Conservation (phyloP, 148 eudicot genomes). For the Cornus florida region DNA sequence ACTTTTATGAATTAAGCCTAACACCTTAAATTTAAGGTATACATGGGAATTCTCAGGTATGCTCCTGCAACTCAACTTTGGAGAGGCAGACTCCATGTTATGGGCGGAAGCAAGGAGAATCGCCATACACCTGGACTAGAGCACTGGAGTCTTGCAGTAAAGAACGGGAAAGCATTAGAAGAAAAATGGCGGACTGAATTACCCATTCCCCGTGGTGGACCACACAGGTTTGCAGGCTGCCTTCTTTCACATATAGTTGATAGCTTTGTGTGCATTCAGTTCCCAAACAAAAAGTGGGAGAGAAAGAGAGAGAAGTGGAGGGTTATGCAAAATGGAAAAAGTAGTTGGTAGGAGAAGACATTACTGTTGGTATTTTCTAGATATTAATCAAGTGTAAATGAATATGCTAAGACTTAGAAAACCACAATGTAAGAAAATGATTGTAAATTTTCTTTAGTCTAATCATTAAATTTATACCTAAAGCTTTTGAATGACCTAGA, state of each 20-base stretch:
- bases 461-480: too few relatives aligned
- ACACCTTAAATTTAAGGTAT: not conserved
- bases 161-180: constrained; percentile 41
- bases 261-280: not conserved
- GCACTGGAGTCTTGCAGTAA: constrained; percentile 50
- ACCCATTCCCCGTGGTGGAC: constrained; percentile 55
- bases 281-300: not conserved
- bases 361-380: not conserved
- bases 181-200: constrained; percentile 35
- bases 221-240: constrained; percentile 38
- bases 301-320: not conserved
- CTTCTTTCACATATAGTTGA: not conserved
- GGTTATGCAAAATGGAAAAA: not conserved
- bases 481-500: not conserved
- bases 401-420: too few relatives aligned
- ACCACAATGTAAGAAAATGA: not conserved
- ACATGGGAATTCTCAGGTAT: constrained; percentile 29
- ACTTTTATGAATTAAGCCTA: not conserved
- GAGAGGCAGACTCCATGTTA: constrained; percentile 54
- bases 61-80: constrained; percentile 51
- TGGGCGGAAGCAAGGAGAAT: constrained; percentile 52
- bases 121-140: constrained; percentile 45
- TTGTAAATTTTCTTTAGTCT: not conserved
- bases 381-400: too few relatives aligned
- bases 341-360: not conserved